Percentiles rank a stretch among this genome's conserved stretches.
Conservation (phyloP, 1,284 basidiomycete genomes). For the Volvariella volvacea region DNA sequence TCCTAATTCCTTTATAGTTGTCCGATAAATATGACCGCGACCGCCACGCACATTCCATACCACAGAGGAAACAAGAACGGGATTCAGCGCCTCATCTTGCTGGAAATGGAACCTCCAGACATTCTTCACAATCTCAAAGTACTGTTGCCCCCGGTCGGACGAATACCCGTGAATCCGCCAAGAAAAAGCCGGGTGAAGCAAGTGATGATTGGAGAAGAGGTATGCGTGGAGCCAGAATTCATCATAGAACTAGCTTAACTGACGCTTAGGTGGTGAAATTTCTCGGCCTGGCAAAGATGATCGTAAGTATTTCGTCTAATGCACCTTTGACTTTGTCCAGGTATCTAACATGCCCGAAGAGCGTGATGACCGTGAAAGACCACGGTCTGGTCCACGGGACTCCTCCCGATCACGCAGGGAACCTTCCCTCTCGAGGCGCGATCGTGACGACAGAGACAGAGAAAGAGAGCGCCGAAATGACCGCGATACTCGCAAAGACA, state of each 20-base stretch:
- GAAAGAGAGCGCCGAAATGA: constrained; percentile 28
- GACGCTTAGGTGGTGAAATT: constrained; percentile 37
- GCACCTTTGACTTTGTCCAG: constrained; percentile 19
- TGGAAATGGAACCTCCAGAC: constrained; percentile 34
- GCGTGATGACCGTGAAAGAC: constrained; percentile 50
- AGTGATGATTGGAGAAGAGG: constrained; percentile 80
- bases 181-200: constrained; percentile 64
- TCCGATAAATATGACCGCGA: constrained; percentile 84
- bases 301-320: constrained; percentile 34
- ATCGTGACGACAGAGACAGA: constrained; percentile 33
- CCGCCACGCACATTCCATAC: constrained; percentile 49
- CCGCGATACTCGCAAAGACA: constrained; percentile 22
- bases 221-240: constrained; percentile 22
- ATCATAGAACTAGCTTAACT: constrained; percentile 10
- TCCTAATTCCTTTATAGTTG: constrained; percentile 35
- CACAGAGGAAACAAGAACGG: constrained; percentile 57
- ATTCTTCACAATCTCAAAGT: constrained; percentile 32
- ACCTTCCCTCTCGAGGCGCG: constrained; percentile 42
- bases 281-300: constrained; percentile 50
- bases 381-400: constrained; percentile 55
- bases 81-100: constrained; percentile 59
- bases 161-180: constrained; percentile 52
- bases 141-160: constrained; percentile 32
- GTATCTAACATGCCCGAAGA: constrained; percentile 35
- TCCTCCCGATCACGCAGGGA: constrained; percentile 54